Percentiles rank a stretch among this genome's conserved stretches.
Evolutionary conservation across 306 rosid species (phyloP).

Genomic region (Cucumis sativus): Cucumber_9930_V3 NC_026655.2:22489001-22489500

Average conservation of each 20-base stretch:
- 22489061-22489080: too few species aligned
- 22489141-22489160: neutral
- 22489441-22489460: too few species aligned
- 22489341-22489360: neutral
- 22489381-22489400: neutral
- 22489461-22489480: too few species aligned
- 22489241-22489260: neutral
- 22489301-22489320: neutral
- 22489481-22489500: too few species aligned
- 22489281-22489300: neutral
- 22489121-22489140: neutral
- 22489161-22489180: neutral
- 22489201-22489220: neutral
- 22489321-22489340: neutral
- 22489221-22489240: neutral
- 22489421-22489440: neutral
- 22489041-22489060: too few species aligned
- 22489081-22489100: neutral
- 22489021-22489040: neutral
- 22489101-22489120: neutral
- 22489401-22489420: neutral
- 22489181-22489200: neutral
- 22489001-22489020: neutral
- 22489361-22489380: neutral
- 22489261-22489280: neutral